phyloP scores from a whole-genome alignment of 345 rosid genomes.

The Populus euphratica region DNA sequence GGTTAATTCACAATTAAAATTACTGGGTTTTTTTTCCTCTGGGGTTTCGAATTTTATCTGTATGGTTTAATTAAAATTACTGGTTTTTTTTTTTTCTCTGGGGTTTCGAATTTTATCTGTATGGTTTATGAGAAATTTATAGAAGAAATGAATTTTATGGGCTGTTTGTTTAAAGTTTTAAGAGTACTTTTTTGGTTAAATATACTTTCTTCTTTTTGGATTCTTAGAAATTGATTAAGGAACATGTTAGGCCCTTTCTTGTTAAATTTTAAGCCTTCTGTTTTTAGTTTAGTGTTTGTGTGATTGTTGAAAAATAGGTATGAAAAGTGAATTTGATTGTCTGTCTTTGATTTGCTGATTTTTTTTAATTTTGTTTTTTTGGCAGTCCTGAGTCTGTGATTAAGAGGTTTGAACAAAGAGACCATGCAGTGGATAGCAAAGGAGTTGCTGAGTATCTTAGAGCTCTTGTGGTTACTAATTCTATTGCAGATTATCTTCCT shows the following conservation, averaged over 20 bases:
- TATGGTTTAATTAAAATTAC: background rate
- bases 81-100: background rate
- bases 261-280: background rate
- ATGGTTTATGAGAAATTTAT: background rate
- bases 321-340: background rate
- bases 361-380: background rate
- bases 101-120: background rate
- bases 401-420: conserved; percentile 80
- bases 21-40: background rate
- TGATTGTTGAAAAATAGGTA: background rate
- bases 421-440: conserved; percentile 71
- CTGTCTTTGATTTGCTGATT: no score
- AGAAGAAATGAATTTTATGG: background rate
- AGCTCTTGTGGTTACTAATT: conserved; percentile 79
- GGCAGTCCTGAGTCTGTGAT: conserved; percentile 88
- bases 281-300: background rate
- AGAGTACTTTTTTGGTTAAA: background rate
- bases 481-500: conserved; percentile 86
- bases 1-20: background rate
- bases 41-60: background rate
- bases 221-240: background rate
- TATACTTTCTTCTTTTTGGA: background rate
- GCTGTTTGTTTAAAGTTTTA: background rate
- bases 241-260: background rate
- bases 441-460: conserved; percentile 89